Evolutionary conservation across 1,139 yeast genomes (phyloP).

Genomic region (Taphrina communis): DNA sequence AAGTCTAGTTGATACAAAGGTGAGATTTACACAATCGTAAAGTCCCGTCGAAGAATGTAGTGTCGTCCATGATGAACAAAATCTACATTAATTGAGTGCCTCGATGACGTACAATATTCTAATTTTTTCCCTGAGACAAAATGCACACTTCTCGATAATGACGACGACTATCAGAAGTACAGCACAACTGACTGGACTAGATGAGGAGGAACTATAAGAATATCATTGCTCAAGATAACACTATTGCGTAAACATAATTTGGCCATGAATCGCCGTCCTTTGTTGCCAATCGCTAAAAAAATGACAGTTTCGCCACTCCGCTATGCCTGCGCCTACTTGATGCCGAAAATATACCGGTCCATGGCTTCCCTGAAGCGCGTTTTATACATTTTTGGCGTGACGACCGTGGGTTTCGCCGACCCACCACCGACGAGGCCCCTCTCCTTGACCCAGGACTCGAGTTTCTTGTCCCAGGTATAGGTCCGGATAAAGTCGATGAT

Average conservation of each 20-base stretch:
- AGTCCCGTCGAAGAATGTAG: background rate
- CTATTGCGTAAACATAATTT: no score
- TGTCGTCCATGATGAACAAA: conserved; percentile 18
- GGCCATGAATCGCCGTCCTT: no score
- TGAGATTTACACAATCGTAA: no score
- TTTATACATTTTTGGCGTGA: conserved; percentile 94
- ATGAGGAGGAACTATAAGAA: no score
- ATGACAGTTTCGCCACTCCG: background rate
- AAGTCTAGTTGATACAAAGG: no score
- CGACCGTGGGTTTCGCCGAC: conserved; percentile 93
- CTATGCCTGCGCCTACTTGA: conserved; percentile 55
- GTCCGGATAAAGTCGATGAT: conserved; percentile 88
- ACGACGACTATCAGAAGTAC: no score
- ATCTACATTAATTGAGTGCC: conserved; percentile 32
- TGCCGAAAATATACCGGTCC: conserved; percentile 93
- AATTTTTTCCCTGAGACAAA: conserved; percentile 33
- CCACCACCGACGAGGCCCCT: conserved; percentile 83
- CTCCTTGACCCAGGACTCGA: conserved; percentile 98
- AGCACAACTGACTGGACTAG: no score
- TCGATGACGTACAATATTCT: conserved; percentile 31
- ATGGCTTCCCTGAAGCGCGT: conserved; percentile 95
- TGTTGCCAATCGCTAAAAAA: background rate
- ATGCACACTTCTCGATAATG: background rate
- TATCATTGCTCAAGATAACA: no score
- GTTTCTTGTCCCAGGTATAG: conserved; percentile 97